These are phyloP conservation scores for Pythium brassicae DNA, from an alignment of 352 stramenopile species.

Conservation along the genomic window DNA sequence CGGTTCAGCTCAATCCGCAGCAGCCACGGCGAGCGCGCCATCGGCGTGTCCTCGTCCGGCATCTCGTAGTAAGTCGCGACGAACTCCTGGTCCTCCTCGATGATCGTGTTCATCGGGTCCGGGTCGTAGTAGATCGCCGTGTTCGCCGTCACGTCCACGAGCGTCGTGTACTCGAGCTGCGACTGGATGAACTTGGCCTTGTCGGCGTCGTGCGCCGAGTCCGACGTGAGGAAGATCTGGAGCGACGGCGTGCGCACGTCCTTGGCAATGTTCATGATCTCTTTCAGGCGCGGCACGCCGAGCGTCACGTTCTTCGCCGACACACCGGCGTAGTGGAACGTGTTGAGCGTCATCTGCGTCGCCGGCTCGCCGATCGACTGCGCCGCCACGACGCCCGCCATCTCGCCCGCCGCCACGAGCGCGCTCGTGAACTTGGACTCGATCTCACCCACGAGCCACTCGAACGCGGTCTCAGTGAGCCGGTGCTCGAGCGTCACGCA, in stretches of 20 bases:
- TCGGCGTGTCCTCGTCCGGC: slow-evolving; percentile 93
- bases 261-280: slow-evolving; percentile 99
- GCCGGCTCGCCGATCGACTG: slow-evolving; percentile 99
- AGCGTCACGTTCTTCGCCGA: slow-evolving; percentile 99
- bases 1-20: slow-evolving; percentile 98
- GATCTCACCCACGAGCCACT: slow-evolving; percentile 95
- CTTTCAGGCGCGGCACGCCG: slow-evolving; percentile 98
- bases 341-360: slow-evolving; percentile 99
- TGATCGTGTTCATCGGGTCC: slow-evolving; percentile 95
- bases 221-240: slow-evolving; percentile 93
- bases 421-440: slow-evolving; percentile 96
- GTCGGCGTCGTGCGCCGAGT: slow-evolving; percentile 83
- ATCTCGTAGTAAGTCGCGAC: slow-evolving; percentile 98
- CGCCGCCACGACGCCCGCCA: slow-evolving; percentile 97
- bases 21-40: slow-evolving; percentile 95
- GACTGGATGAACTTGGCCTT: slow-evolving; percentile 91
- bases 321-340: slow-evolving; percentile 99
- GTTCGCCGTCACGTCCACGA: slow-evolving; percentile 95
- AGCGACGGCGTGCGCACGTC: slow-evolving; percentile 96
- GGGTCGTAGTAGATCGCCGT: slow-evolving; percentile 99
- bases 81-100: slow-evolving; percentile 96
- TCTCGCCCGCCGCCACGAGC: slow-evolving; percentile 96
- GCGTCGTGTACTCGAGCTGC: slow-evolving; percentile 96
- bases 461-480: slow-evolving; percentile 94
- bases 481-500: slow-evolving; percentile 94